phyloP scores from a whole-genome alignment of 106 monocot species.

The Triglochin maritima region DNA sequence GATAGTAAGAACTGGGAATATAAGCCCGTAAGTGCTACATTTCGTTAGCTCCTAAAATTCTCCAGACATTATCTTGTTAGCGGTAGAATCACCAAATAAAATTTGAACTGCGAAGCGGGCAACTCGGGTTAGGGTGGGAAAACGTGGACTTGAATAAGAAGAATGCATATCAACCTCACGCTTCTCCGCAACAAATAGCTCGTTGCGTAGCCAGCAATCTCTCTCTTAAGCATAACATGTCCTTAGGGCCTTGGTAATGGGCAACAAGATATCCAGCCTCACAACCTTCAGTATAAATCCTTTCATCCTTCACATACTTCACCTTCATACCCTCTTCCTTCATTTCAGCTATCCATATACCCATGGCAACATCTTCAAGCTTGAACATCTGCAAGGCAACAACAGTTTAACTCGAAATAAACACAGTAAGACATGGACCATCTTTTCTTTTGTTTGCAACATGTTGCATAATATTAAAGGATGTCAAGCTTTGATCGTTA shows the following conservation, averaged over 20 bases:
- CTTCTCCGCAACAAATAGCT: slow-evolving; percentile 46
- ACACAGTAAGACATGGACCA: neutral
- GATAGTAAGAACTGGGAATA: no score
- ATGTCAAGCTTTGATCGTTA: no score
- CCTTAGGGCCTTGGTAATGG: slow-evolving; percentile 81
- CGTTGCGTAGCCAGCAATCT: slow-evolving; percentile 50
- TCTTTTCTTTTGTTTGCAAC: neutral
- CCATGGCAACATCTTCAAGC: slow-evolving; percentile 98
- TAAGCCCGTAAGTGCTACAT: no score
- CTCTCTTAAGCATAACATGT: slow-evolving; percentile 88
- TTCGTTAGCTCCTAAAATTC: no score
- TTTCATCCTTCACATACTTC: slow-evolving; percentile 51
- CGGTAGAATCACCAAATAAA: no score
- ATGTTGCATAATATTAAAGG: neutral
- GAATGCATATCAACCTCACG: neutral
- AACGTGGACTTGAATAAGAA: no score
- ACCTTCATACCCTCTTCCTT: slow-evolving; percentile 47
- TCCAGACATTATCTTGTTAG: no score
- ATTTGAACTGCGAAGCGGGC: no score
- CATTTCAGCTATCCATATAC: slow-evolving; percentile 77
- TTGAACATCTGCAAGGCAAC: slow-evolving; percentile 74
- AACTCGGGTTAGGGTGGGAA: no score
- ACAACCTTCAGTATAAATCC: slow-evolving; percentile 55
- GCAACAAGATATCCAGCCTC: slow-evolving; percentile 72
- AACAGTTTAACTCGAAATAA: neutral